A percentile compares a stretch with the other conserved stretches of the same genome.
These are phyloP conservation scores for Trichophyton mentagrophytes DNA, from an alignment of 2,329 filamentous ascomycete genomes.

Conservation along the genomic window DNA sequence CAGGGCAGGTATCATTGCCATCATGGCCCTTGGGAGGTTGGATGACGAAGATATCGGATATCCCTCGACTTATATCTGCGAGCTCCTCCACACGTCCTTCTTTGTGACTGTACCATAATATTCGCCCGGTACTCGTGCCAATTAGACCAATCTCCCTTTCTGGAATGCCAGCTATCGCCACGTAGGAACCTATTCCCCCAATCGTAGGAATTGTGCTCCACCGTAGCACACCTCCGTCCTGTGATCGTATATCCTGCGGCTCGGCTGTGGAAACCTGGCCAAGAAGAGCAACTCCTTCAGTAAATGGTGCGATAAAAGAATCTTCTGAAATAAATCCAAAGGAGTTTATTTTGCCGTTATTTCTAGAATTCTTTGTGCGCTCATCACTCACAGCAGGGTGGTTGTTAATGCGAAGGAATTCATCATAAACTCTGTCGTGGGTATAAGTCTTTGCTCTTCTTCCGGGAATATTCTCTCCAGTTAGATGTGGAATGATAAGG, in stretches of 20 bases:
- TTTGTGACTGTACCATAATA: constrained; percentile 26
- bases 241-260: not conserved
- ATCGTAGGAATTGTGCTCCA: constrained; percentile 21
- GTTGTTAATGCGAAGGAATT: not conserved
- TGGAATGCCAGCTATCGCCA: constrained; percentile 21
- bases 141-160: constrained; percentile 24
- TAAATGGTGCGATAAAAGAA: constrained; percentile 23
- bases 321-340: constrained; percentile 26
- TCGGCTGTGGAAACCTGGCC: constrained; percentile 16
- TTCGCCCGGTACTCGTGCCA: constrained; percentile 20
- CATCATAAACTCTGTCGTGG: constrained; percentile 2
- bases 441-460: constrained; percentile 6
- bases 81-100: constrained; percentile 20
- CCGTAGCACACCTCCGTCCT: constrained; percentile 11
- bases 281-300: constrained; percentile 22
- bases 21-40: not conserved
- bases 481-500: constrained; percentile 10
- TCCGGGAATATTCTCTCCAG: constrained; percentile 5
- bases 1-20: not conserved
- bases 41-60: constrained; percentile 21
- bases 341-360: constrained; percentile 15
- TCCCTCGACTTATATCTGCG: constrained; percentile 17
- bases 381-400: not conserved
- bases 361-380: constrained; percentile 6
- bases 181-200: constrained; percentile 22